These are phyloP conservation scores for Phytophthora syringae DNA, from an alignment of 352 stramenopile species.

Conservation along the genomic window DNA sequence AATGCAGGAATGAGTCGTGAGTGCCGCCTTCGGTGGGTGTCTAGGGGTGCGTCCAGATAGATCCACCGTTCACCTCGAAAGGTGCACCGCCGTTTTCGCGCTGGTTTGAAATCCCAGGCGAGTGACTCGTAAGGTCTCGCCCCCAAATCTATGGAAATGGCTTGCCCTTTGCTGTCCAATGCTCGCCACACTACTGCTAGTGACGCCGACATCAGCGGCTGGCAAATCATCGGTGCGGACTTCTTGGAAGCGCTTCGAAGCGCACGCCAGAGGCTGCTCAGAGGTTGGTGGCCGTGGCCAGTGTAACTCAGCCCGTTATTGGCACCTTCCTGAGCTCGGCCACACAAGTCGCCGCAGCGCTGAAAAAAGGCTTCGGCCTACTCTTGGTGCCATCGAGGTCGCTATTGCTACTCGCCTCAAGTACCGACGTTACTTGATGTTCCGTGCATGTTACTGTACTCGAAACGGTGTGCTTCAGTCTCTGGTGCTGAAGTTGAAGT, in stretches of 20 bases:
- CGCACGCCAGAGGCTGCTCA: constrained; percentile 18
- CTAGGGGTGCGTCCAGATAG: constrained; percentile 30
- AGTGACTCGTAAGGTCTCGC: not conserved
- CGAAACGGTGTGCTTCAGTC: constrained; percentile 22
- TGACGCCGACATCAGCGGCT: constrained; percentile 15
- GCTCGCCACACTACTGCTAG: not conserved
- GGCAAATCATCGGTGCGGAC: constrained; percentile 24
- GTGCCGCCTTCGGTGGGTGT: constrained; percentile 3
- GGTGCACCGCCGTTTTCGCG: constrained; percentile 33
- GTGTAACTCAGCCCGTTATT: constrained; percentile 22
- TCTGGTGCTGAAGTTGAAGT: constrained; percentile 8
- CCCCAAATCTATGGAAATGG: constrained; percentile 29
- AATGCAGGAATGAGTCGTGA: constrained; percentile 41
- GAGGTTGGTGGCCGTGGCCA: no score
- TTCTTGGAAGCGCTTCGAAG: constrained; percentile 24
- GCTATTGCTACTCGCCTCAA: constrained; percentile 2
- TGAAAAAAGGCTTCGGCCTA: no score
- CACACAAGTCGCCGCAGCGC: not conserved
- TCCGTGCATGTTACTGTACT: constrained; percentile 1
- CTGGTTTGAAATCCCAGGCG: constrained; percentile 6
- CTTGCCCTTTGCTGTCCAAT: not conserved
- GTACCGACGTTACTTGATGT: constrained; percentile 23
- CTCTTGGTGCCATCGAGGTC: no score
- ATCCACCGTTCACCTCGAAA: constrained; percentile 7
- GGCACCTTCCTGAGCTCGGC: not conserved